Evolutionary conservation across 805 yeast genomes (phyloP), one percentile per base, ranked within the genome.

Genomic region (Candida vaughaniae): DNA sequence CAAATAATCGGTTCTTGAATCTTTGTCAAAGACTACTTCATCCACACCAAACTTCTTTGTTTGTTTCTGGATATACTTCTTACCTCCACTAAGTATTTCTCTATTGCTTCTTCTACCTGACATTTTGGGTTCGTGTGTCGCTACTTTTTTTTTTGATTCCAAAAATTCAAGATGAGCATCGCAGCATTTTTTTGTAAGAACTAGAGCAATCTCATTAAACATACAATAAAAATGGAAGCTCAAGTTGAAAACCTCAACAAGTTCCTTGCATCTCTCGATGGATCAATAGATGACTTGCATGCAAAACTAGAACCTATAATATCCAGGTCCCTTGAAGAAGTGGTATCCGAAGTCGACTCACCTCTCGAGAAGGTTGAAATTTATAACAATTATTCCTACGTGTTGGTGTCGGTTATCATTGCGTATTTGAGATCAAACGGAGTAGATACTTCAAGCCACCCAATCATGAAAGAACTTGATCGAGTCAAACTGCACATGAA

Each of bases 31-130:
- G 2, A 76, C 78, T 19, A 93, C 95, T 58, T 88, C 96, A 18
- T 78, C 90, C 2, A 86, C 89, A 26, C 88, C 73, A 54, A 75
- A 77, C 55, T 78, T 74, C 56, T 77, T 78, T 22, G 72, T 70
- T 54, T 80, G 82, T 47, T 81, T 83, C 36, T 77, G 77, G 12
- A 82, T 81, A 59, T 89, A 90, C 49, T 75, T 77, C 60, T 83
- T 79, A 52, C 95, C 96, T 23, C 95, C 88, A 6, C 96, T 85
- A 56, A 90, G 81, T 39, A 90, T 78, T 52, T 89, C 91, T 62
- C 95, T 78, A 60, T 91, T 90, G 3, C 73, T 67, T 28, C 48
- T 41, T 25, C 35, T 33, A 3, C 38, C 38, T 5, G 39, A 14
- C 36, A 34, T 39, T 10, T 11, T 22, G 14, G 23, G 5, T 5